These are phyloP conservation scores for Coemansia sp. DNA, from an alignment of 192 early-diverging fungal species.

Conservation along the genomic window DNA sequence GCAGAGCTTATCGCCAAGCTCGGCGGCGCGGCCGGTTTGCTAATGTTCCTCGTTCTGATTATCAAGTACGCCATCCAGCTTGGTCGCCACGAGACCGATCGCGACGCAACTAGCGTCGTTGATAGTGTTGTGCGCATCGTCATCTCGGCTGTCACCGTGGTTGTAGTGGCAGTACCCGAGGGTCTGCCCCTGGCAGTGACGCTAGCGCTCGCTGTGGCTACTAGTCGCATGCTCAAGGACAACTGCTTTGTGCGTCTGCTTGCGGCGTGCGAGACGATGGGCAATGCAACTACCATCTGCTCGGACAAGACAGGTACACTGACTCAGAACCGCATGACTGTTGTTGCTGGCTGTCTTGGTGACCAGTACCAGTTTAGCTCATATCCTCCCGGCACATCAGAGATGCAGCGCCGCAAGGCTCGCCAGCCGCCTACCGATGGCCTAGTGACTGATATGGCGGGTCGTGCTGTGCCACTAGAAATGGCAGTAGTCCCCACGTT, in stretches of 20 bases:
- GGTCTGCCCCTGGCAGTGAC: slow-evolving; percentile 98
- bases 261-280: slow-evolving; percentile 98
- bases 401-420: slow-evolving; percentile 51
- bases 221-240: slow-evolving; percentile 93
- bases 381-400: slow-evolving; percentile 53
- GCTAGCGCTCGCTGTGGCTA: slow-evolving; percentile 90
- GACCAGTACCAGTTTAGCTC: slow-evolving; percentile 65
- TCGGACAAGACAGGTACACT: slow-evolving; percentile 99
- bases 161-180: slow-evolving; percentile 98
- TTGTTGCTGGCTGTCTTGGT: slow-evolving; percentile 84
- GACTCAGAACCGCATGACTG: slow-evolving; percentile 97
- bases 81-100: slow-evolving; percentile 45
- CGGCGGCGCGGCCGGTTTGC: slow-evolving; percentile 76
- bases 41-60: slow-evolving; percentile 86
- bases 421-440: slow-evolving; percentile 41
- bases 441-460: slow-evolving; percentile 51
- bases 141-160: slow-evolving; percentile 88
- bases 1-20: slow-evolving; percentile 94
- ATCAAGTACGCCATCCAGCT: slow-evolving; percentile 79
- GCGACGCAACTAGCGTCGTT: slow-evolving; percentile 57
- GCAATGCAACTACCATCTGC: slow-evolving; percentile 96
- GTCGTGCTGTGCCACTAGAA: slow-evolving; percentile 44
- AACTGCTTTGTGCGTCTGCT: slow-evolving; percentile 96
- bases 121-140: slow-evolving; percentile 72
- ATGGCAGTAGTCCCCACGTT: slow-evolving; percentile 44